Evolutionary conservation across 345 rosid genomes (phyloP).

Genomic region (Xanthoceras sorbifolium): DNA sequence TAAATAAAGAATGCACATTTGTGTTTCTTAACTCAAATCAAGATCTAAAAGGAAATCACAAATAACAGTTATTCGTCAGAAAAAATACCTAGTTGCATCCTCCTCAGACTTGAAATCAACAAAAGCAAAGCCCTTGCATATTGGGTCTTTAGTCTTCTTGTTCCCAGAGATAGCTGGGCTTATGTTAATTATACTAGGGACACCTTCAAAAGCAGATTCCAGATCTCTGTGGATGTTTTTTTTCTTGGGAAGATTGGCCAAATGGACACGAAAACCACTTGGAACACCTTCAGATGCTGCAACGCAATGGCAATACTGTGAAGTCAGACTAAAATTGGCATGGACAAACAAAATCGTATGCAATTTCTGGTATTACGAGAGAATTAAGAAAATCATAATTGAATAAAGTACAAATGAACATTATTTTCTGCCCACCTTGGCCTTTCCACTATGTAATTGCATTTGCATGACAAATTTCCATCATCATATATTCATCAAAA

Average conservation of each 20-base stretch:
- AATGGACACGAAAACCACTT: constrained; percentile 56
- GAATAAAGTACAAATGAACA: neutral
- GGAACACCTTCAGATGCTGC: constrained; percentile 48
- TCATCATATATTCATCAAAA: neutral
- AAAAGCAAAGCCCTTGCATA: constrained; percentile 79
- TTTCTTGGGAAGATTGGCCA: constrained; percentile 84
- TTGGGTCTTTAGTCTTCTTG: constrained; percentile 85
- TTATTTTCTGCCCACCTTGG: neutral
- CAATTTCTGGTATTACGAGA: neutral
- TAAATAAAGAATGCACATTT: neutral
- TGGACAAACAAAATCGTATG: neutral
- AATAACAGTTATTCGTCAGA: neutral
- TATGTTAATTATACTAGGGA: constrained; percentile 58
- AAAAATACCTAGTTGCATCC: constrained; percentile 66
- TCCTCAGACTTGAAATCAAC: constrained; percentile 65
- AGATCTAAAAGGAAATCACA: neutral
- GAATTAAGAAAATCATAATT: neutral
- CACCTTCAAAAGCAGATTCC: constrained; percentile 61
- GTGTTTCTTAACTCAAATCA: neutral
- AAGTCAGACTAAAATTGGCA: constrained; percentile 23
- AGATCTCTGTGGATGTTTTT: constrained; percentile 87
- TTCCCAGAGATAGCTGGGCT: constrained; percentile 78
- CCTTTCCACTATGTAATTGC: neutral
- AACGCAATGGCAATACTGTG: constrained; percentile 16
- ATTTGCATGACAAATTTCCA: neutral